A percentile compares a stretch with the other conserved stretches of the same genome.
Evolutionary conservation across 345 rosid genomes (phyloP).

Genomic region (Erodium maritimum): DNA sequence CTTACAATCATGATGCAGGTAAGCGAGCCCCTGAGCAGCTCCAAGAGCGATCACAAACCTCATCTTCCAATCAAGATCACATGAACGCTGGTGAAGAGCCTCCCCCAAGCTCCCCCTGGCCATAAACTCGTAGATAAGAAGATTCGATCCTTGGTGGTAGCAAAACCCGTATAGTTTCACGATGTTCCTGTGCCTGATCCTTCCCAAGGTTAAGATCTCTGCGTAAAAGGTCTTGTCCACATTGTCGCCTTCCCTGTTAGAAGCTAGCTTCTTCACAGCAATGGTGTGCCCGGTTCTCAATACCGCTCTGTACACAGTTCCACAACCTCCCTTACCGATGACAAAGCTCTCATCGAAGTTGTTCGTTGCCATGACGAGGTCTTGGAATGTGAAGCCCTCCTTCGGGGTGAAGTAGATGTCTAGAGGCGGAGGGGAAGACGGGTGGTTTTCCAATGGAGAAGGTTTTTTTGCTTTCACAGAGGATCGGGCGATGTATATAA

Average conservation of each 20-base stretch:
- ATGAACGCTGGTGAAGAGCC: slow-evolving; percentile 38
- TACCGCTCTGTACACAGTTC: slow-evolving; percentile 73
- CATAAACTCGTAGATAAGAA: slow-evolving; percentile 70
- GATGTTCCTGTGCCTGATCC: slow-evolving; percentile 74
- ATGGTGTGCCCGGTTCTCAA: slow-evolving; percentile 44
- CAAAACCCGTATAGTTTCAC: slow-evolving; percentile 89
- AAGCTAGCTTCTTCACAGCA: slow-evolving; percentile 78
- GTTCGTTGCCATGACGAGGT: slow-evolving; percentile 58
- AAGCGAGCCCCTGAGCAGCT: slow-evolving; percentile 70
- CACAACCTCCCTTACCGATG: slow-evolving; percentile 86
- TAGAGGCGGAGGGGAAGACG: slow-evolving; percentile 15
- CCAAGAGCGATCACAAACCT: slow-evolving; percentile 78
- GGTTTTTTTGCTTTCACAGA: too few species aligned
- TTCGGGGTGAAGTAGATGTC: slow-evolving; percentile 69
- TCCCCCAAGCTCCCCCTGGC: slow-evolving; percentile 58
- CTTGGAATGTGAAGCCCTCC: slow-evolving; percentile 72
- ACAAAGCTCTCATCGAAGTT: slow-evolving; percentile 61
- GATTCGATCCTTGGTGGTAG: slow-evolving; percentile 75
- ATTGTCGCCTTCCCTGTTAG: slow-evolving; percentile 59
- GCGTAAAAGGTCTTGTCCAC: slow-evolving; percentile 76
- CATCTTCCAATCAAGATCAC: slow-evolving; percentile 56
- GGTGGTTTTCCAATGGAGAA: slow-evolving; percentile 8
- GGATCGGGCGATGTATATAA: too few species aligned
- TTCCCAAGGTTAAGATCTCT: slow-evolving; percentile 72
- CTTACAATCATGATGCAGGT: slow-evolving; percentile 82